Evolutionary conservation across 2,329 filamentous ascomycete species (phyloP), one percentile per base, ranked within the genome.

Genomic region (Ciborinia camelliae): DNA sequence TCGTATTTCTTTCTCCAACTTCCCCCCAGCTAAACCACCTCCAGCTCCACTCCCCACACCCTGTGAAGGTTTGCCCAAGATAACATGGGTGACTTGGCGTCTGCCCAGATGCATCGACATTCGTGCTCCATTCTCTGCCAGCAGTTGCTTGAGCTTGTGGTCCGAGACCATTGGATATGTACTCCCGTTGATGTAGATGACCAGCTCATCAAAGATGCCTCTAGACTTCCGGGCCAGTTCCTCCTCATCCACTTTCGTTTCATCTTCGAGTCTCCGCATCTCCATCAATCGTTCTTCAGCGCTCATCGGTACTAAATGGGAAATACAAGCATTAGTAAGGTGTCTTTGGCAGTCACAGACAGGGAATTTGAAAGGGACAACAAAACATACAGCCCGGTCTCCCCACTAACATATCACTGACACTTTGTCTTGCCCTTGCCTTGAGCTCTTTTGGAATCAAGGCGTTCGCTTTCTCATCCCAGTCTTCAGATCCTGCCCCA

Each of bases 151-250:
- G 65, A 97, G 83, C 74, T 86, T 90, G 79, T 96, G 90, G 76
- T 97, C 93, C 18, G 91, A 96, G 67, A 97, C 84, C 30, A 86
- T 77, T 1, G 93, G 92, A 66, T 87, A 84, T 2, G 92, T 96
- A 70, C 90, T 93, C 67, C 92, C 92, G 76, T 97, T 97, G 76
- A 97, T 84, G 78, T 94, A 95, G 71, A 97, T 84, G 60, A 85
- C 87, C 28, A 92, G 82, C 20, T 87, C 85, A 52, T 84, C 78
- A 74, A 97, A 93, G 62, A 96, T 83, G 54, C 69, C 70, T 58
- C 65, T 72, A 26, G 65, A 63, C 39, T 64, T 70, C 65, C 60
- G 76, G 68, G 45, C 66, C 43, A 59, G 41, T 35, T 59, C 55
- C 68, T 55, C 75, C 67, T 53, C 71, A 61, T 68, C 75, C 63